phyloP scores from a whole-genome alignment of 139 green algal species.

The Auxenochlorella pyrenoidosa region DNA sequence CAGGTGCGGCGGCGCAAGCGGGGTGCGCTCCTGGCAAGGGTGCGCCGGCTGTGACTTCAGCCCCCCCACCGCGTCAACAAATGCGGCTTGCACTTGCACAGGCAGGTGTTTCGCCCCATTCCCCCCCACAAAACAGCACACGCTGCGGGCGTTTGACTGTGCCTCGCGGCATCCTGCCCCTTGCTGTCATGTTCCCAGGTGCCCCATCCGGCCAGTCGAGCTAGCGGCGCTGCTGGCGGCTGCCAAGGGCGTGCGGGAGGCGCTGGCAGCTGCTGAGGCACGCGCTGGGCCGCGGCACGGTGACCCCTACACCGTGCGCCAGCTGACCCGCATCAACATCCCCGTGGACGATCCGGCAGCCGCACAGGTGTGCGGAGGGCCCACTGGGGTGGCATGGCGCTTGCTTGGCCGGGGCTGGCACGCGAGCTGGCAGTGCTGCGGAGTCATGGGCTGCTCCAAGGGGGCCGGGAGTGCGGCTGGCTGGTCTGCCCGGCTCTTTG shows the following conservation, averaged over 20 bases:
- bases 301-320: conserved; percentile 32
- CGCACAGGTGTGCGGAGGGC: conserved; percentile 9
- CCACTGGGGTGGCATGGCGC: not conserved
- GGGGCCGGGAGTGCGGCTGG: too few relatives aligned
- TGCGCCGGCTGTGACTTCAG: not conserved
- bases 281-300: not conserved
- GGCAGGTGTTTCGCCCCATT: too few relatives aligned
- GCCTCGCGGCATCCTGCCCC: too few relatives aligned
- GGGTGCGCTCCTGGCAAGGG: not conserved
- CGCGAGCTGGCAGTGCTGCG: not conserved
- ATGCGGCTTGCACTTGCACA: conserved; percentile 1
- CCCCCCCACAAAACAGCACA: too few relatives aligned
- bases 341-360: conserved; percentile 40
- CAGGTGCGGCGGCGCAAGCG: conserved; percentile 34
- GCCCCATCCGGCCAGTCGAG: conserved; percentile 33
- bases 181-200: too few relatives aligned
- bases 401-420: not conserved
- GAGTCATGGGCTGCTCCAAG: not conserved
- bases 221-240: conserved; percentile 29
- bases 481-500: too few relatives aligned
- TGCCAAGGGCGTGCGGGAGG: conserved; percentile 6
- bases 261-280: conserved; percentile 22
- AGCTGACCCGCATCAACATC: conserved; percentile 63
- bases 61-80: not conserved
- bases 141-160: too few relatives aligned